phyloP scores from a whole-genome alignment of 2,329 filamentous ascomycete species.

The Cladosporium sp. region DNA sequence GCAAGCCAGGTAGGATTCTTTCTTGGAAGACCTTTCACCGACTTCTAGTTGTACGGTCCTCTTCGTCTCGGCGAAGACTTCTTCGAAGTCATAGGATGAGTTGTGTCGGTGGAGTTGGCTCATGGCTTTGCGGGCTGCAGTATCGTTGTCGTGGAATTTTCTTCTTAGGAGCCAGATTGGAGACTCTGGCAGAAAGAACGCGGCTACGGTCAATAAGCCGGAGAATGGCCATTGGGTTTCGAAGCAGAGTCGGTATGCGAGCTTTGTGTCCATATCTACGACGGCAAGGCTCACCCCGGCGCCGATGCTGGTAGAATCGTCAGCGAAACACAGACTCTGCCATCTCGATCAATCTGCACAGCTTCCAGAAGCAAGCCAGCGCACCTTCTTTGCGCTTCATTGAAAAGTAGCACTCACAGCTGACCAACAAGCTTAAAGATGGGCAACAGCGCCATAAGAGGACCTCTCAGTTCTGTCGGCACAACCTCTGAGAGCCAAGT shows the following conservation, averaged over 20 bases:
- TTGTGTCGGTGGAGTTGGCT: not conserved
- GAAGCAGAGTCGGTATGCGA: slow-evolving; percentile 40
- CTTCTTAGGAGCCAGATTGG: slow-evolving; percentile 48
- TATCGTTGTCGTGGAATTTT: not conserved
- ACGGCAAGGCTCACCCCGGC: slow-evolving; percentile 39
- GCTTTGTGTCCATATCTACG: slow-evolving; percentile 23
- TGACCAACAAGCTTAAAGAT: slow-evolving; percentile 48
- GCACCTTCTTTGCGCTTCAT: not conserved
- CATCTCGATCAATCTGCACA: not conserved
- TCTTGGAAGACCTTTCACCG: slow-evolving; percentile 20
- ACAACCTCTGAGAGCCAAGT: slow-evolving; percentile 52
- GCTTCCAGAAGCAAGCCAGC: not conserved
- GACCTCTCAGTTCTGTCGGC: slow-evolving; percentile 43
- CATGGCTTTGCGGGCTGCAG: not conserved
- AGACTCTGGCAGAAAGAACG: slow-evolving; percentile 48
- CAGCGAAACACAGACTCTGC: not conserved
- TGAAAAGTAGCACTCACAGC: slow-evolving; percentile 23
- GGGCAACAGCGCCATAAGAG: slow-evolving; percentile 47
- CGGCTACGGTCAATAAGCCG: slow-evolving; percentile 39
- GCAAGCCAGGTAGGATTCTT: slow-evolving; percentile 31
- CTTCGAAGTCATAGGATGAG: slow-evolving; percentile 12
- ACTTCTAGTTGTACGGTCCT: slow-evolving; percentile 21
- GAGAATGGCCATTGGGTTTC: slow-evolving; percentile 46
- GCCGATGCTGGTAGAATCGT: slow-evolving; percentile 30
- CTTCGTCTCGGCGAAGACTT: slow-evolving; percentile 26